Evolutionary conservation across 257 asterid genomes (phyloP).

Genomic region (Plantago elongata): DNA sequence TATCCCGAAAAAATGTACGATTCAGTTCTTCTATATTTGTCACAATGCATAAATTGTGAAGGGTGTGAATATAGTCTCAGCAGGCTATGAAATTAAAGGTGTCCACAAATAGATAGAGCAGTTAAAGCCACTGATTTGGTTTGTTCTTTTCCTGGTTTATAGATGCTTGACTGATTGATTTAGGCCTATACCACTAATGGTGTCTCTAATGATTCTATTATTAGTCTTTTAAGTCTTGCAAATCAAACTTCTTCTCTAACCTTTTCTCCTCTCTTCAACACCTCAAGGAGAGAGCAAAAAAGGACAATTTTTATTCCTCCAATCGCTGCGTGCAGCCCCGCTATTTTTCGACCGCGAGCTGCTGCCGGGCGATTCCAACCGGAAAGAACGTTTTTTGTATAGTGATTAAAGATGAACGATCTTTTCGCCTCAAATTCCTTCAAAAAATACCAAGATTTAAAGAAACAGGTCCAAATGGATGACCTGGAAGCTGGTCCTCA

Average conservation of each 20-base stretch:
- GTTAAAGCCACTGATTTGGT: slow-evolving; percentile 9
- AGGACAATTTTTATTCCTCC: slow-evolving; percentile 22
- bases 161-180: slow-evolving; percentile 20
- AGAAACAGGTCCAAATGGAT: slow-evolving; percentile 16
- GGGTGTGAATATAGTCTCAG: no score
- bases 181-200: slow-evolving; percentile 9
- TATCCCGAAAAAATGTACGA: no score
- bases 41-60: no score
- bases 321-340: background rate
- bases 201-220: slow-evolving; percentile 24
- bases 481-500: slow-evolving; percentile 33
- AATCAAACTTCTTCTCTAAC: slow-evolving; percentile 29
- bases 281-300: slow-evolving; percentile 29
- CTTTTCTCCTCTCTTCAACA: slow-evolving; percentile 51
- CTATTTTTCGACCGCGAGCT: background rate
- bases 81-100: no score
- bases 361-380: background rate
- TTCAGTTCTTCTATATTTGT: no score
- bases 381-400: background rate
- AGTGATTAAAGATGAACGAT: slow-evolving; percentile 35
- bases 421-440: slow-evolving; percentile 45
- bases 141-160: slow-evolving; percentile 18
- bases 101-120: background rate
- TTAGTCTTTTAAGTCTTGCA: slow-evolving; percentile 22
- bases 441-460: slow-evolving; percentile 31